Evolutionary conservation across 1,284 basidiomycete genomes (phyloP).

Genomic region (Ustilago vetiveriae): DNA sequence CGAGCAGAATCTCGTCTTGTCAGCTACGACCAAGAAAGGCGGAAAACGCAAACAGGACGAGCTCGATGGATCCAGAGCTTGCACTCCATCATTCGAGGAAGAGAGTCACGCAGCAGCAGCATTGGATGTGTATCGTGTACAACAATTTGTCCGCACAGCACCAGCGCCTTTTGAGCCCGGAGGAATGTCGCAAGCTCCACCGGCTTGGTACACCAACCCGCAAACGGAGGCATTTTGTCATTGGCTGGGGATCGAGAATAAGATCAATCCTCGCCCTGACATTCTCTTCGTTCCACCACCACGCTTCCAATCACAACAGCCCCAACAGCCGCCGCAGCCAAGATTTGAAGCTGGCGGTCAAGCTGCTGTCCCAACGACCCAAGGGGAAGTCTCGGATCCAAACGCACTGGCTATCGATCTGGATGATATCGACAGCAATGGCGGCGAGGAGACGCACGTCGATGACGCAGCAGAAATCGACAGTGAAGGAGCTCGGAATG

Average conservation of each 20-base stretch:
- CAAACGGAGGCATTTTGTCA: constrained; percentile 87
- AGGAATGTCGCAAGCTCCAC: constrained; percentile 57
- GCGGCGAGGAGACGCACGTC: background rate
- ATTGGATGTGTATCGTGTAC: constrained; percentile 38
- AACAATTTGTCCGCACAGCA: constrained; percentile 56
- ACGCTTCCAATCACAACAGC: background rate
- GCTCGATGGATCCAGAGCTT: constrained; percentile 13
- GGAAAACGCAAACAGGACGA: constrained; percentile 68
- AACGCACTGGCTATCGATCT: constrained; percentile 36
- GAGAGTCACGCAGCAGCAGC: constrained; percentile 2
- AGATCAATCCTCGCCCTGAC: constrained; percentile 30
- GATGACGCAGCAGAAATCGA: background rate
- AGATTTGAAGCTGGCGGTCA: background rate
- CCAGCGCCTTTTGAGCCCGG: constrained; percentile 69
- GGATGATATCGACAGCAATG: constrained; percentile 27
- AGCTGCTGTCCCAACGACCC: background rate
- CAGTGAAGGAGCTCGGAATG: background rate
- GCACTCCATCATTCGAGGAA: background rate
- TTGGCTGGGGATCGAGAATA: constrained; percentile 81
- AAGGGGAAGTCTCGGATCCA: constrained; percentile 11
- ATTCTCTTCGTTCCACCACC: constrained; percentile 1
- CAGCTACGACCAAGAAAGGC: constrained; percentile 51
- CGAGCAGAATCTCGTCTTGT: constrained; percentile 75
- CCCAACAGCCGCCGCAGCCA: background rate
- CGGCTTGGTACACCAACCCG: constrained; percentile 83